These are phyloP conservation scores for Cercospora sesami DNA, from an alignment of 2,329 filamentous ascomycete species.

Conservation along the genomic window DNA sequence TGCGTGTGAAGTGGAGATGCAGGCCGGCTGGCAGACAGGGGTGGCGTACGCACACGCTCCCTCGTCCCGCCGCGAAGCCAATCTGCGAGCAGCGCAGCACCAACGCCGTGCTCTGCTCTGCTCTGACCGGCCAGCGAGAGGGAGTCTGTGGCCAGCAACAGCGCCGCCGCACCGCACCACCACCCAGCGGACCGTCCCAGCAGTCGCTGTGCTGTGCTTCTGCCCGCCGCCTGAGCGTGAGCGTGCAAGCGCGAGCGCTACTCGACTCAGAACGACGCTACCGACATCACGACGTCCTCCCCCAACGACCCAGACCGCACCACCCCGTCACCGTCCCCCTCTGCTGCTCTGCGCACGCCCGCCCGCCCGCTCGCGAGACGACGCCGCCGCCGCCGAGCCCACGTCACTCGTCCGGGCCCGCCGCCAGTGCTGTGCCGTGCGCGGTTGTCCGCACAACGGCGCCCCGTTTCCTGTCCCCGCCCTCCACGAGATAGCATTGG, in stretches of 20 bases:
- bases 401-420: background rate
- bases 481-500: conserved; percentile 9
- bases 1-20: conserved; percentile 4
- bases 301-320: background rate
- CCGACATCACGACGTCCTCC: background rate
- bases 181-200: background rate
- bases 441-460: conserved; percentile 6
- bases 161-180: background rate
- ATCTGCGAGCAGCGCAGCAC: conserved; percentile 2
- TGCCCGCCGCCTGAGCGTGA: background rate
- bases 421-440: conserved; percentile 5
- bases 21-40: background rate
- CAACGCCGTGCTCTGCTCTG: background rate
- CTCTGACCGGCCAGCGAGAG: background rate
- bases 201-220: background rate
- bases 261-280: conserved; percentile 1
- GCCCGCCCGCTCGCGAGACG: background rate
- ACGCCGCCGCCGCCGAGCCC: background rate
- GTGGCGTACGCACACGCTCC: background rate
- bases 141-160: background rate
- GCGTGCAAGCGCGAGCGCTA: conserved; percentile 7
- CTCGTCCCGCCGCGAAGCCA: conserved; percentile 8
- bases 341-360: background rate
- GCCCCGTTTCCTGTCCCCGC: conserved; percentile 2
- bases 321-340: conserved; percentile 1